Conservation (phyloP, 2,329 filamentous ascomycete species). For the Curvularia lunata region DNA sequence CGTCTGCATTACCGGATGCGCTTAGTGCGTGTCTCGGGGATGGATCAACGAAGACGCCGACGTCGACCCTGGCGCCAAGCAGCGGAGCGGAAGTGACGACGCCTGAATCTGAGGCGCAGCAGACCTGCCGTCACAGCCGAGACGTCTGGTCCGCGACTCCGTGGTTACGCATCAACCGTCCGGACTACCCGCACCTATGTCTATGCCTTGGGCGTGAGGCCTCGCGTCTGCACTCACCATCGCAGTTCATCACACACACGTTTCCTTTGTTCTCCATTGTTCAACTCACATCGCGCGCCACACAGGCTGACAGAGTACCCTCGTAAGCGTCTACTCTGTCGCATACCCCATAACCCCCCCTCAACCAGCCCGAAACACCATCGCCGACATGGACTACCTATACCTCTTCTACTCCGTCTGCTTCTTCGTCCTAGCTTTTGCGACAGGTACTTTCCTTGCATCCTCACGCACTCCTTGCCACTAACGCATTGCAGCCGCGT, state of each 20-base stretch:
- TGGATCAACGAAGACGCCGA: conserved; percentile 31
- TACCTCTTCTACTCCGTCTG: conserved; percentile 81
- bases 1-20: conserved; percentile 37
- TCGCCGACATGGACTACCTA: conserved; percentile 72
- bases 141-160: conserved; percentile 21
- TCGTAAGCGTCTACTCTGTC: conserved; percentile 27
- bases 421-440: conserved; percentile 72
- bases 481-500: conserved; percentile 63
- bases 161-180: conserved; percentile 15
- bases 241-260: conserved; percentile 7
- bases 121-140: conserved; percentile 20
- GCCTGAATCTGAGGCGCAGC: conserved; percentile 21
- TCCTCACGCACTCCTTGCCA: conserved; percentile 13
- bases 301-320: conserved; percentile 17
- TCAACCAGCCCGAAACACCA: conserved; percentile 8
- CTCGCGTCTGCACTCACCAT: conserved; percentile 12
- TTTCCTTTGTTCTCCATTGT: conserved; percentile 21
- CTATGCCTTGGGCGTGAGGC: conserved; percentile 5
- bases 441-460: conserved; percentile 63
- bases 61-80: conserved; percentile 8
- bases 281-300: conserved; percentile 12
- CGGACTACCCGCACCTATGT: conserved; percentile 6
- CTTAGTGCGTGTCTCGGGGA: conserved; percentile 29
- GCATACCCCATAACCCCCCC: conserved; percentile 8
- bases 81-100: conserved; percentile 23